Conservation (phyloP, 2,329 filamentous ascomycete genomes). For the Pestalotiopsis sp. region DNA sequence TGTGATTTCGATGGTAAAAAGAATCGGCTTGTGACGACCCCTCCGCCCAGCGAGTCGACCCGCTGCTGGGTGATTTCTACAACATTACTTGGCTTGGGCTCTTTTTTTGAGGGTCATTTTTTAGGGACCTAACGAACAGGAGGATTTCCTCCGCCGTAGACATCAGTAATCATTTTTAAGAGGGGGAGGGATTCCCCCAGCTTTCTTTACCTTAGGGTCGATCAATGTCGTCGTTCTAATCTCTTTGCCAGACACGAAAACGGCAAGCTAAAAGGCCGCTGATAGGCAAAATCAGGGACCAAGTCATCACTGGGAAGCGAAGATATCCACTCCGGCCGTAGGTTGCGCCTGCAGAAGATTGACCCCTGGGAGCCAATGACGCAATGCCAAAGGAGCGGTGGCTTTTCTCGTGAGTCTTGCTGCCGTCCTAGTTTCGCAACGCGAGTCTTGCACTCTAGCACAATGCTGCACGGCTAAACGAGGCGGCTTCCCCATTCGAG, state of each 20-base stretch:
- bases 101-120: not conserved
- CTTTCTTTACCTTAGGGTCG: not conserved
- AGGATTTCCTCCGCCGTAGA: not conserved
- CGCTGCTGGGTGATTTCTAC: not conserved
- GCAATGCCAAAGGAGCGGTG: not conserved
- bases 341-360: not conserved
- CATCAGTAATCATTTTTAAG: not conserved
- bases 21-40: constrained; percentile 12
- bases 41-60: not conserved
- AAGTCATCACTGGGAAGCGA: not conserved
- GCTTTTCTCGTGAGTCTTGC: not conserved
- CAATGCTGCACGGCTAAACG: not conserved
- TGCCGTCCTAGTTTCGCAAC: not conserved
- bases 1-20: constrained; percentile 9
- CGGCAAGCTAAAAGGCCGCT: not conserved
- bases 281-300: not conserved
- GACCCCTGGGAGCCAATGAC: not conserved
- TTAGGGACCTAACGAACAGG: not conserved
- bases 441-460: not conserved
- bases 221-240: not conserved
- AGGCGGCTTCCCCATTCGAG: not conserved
- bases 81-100: too few relatives aligned
- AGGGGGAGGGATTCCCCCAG: not conserved
- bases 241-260: not conserved
- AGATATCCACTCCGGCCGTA: not conserved